phyloP scores from a whole-genome alignment of 2,329 filamentous ascomycete species.

The Fusarium devonianum region DNA sequence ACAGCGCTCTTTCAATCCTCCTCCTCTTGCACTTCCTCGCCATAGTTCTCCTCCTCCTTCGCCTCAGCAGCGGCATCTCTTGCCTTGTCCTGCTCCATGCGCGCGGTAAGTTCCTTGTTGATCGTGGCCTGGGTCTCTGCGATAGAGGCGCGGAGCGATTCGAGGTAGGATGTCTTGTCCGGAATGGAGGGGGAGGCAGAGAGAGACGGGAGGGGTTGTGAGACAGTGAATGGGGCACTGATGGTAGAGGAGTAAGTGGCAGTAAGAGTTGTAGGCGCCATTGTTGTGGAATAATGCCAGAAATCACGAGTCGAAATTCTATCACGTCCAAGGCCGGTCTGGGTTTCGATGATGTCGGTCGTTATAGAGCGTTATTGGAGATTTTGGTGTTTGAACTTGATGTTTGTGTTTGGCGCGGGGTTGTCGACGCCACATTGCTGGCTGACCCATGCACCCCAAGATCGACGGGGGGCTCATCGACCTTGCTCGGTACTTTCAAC shows the following conservation, averaged over 20 bases:
- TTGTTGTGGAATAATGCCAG: conserved; percentile 16
- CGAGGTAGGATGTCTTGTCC: conserved; percentile 67
- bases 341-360: not conserved
- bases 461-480: conserved; percentile 11
- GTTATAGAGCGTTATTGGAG: conserved; percentile 2
- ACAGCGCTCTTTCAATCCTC: conserved; percentile 46
- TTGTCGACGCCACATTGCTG: conserved; percentile 27
- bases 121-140: conserved; percentile 68
- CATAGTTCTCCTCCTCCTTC: conserved; percentile 80
- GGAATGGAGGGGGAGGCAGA: conserved; percentile 46
- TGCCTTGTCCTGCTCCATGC: conserved; percentile 77
- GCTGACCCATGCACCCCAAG: conserved; percentile 4
- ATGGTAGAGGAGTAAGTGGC: conserved; percentile 63
- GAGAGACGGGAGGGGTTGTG: conserved; percentile 48
- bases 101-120: conserved; percentile 74
- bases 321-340: too few relatives aligned
- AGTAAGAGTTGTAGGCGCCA: conserved; percentile 36
- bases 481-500: conserved; percentile 7
- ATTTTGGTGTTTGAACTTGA: conserved; percentile 7
- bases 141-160: conserved; percentile 64
- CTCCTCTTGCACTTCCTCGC: conserved; percentile 80
- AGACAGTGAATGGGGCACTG: conserved; percentile 56
- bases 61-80: conserved; percentile 59
- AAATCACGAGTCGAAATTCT: too few relatives aligned
- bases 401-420: conserved; percentile 31